Evolutionary conservation across 257 asterid species (phyloP), one percentile per base, ranked within the genome.

Genomic region (Solanum dulcamara): DNA sequence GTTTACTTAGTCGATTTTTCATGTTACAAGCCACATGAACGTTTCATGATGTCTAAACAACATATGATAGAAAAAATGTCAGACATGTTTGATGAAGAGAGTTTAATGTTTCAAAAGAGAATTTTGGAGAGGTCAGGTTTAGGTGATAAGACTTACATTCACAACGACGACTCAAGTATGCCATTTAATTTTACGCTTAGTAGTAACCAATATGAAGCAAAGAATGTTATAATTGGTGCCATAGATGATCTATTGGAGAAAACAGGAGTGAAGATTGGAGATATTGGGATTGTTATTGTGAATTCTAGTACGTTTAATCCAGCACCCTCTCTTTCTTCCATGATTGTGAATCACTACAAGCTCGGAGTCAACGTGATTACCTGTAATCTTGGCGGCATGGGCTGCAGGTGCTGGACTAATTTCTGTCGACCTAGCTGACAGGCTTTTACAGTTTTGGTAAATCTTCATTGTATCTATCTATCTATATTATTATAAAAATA

Each of bases 371-470:
- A 90, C 33, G 48, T 90, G 9, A 89, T 83, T 67, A 89, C 89
- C 2, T 89, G 42, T 71, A 91, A 89, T 48, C 90, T 91, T 37
- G 74, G 89, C 20, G 93, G 93, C 26, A 91, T 91, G 93, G 93
- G 93, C 15, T 91, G 93, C 85, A 91, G 93, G 93, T 81, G 92
- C 89, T 0, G 88, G 91, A 83, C 79, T 89, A 22, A 71, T 89
- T 75, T 89, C 90, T 22, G 72, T 91, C 18, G 85, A 87, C 60
- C 87, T 91, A 24, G 93, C 89, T 11, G 71, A 87, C 3, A 70
- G 88, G 1, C 62, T 89, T 6, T 86, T 91, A 60, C 88, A 24
- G 85, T 82, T 83, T 84, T 18, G 79, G 88, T 14, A 55, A 4
- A 46, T 62, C 74, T 42, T 37, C 77, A 7, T 66, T 2, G 4